A percentile compares a stretch with the other conserved stretches of the same genome.
These are phyloP conservation scores for Borovskyia barvae DNA, from an alignment of 208 protist species.

Conservation along the genomic window DNA sequence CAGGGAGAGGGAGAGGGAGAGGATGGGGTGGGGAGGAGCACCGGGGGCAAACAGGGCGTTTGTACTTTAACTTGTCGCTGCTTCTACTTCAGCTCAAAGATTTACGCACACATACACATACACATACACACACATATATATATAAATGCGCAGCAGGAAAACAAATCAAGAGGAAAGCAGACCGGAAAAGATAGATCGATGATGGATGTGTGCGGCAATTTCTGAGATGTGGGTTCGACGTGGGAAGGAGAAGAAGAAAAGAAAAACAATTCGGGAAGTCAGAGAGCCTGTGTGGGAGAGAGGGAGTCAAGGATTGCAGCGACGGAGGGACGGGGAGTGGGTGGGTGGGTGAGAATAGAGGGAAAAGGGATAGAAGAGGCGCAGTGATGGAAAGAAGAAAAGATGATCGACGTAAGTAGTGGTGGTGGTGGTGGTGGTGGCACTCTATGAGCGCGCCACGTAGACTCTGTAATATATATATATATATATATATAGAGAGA, in stretches of 20 bases:
- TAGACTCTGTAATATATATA: too few relatives aligned
- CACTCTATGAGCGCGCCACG: too few relatives aligned
- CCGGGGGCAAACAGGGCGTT: too few relatives aligned
- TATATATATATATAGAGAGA: too few relatives aligned
- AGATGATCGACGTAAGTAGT: not conserved
- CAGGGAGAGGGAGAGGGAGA: too few relatives aligned
- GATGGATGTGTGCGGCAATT: not conserved
- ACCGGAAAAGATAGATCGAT: not conserved
- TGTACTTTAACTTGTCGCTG: too few relatives aligned
- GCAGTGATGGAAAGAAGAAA: not conserved
- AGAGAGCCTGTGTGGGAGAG: too few relatives aligned
- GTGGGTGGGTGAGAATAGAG: not conserved
- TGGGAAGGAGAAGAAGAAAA: slow-evolving; percentile 2
- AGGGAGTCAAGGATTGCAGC: too few relatives aligned
- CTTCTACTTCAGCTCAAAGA: too few relatives aligned
- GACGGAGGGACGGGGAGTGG: too few relatives aligned
- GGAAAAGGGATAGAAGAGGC: not conserved
- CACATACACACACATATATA: not conserved
- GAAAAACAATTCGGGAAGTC: not conserved
- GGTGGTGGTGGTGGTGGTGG: too few relatives aligned
- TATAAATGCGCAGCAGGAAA: not conserved
- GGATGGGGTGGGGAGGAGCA: too few relatives aligned
- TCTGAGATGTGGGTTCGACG: not conserved
- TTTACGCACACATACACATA: not conserved
- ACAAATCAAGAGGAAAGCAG: not conserved